A percentile compares a stretch with the other conserved stretches of the same genome.
phyloP scores from a whole-genome alignment of 164 flowering plant species.

The Cinnamomum micranthum region DNA sequence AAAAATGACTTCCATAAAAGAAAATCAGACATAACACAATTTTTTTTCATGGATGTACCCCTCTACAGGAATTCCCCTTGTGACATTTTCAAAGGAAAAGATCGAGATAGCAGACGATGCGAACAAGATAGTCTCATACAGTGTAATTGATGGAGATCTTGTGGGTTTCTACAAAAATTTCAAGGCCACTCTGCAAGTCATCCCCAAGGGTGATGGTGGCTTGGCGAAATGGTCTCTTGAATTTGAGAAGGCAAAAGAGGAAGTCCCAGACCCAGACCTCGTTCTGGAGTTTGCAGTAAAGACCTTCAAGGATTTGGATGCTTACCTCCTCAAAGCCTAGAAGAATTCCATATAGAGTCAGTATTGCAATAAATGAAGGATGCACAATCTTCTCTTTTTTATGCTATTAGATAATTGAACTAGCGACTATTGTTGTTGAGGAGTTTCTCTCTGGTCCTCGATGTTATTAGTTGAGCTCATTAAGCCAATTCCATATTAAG shows the following conservation, averaged over 20 bases:
- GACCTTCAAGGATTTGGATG: conserved; percentile 28
- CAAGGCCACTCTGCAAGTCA: conserved; percentile 18
- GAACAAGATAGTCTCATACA: conserved; percentile 21
- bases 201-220: conserved; percentile 23
- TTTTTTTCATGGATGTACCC: not conserved
- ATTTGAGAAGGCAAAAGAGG: conserved; percentile 26
- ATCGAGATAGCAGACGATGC: conserved; percentile 23
- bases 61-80: conserved; percentile 22
- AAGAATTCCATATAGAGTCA: not conserved
- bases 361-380: not conserved
- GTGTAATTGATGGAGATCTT: conserved; percentile 30
- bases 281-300: conserved; percentile 19
- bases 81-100: conserved; percentile 27
- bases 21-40: not conserved
- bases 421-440: not conserved
- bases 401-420: not conserved
- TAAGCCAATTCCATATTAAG: too few relatives aligned
- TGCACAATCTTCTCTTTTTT: not conserved
- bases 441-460: not conserved
- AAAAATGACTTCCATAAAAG: not conserved
- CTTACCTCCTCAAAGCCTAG: conserved; percentile 19
- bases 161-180: conserved; percentile 21
- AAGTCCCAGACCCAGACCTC: conserved; percentile 30
- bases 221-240: conserved; percentile 24
- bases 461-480: too few relatives aligned